Base-by-base conservation (phyloP, 306 rosid species). In the apple (Malus domestica) region DNA sequence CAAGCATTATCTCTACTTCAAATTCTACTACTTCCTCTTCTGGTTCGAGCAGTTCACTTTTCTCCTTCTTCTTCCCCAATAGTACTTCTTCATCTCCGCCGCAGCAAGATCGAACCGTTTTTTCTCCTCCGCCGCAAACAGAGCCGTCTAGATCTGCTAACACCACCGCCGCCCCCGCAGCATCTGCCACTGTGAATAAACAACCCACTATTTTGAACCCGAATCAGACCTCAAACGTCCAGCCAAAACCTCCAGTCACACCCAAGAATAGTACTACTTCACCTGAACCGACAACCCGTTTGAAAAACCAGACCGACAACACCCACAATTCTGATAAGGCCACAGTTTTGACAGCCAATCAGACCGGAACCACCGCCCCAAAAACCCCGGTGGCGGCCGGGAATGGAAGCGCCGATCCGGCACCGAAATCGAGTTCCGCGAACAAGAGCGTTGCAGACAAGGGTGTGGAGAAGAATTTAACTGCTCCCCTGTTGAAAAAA, bases 121-220 rank as follows among this genome's bases (percentile, higher is more conserved):
- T 74, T 52, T 46, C 80, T 69, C 27, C 82, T 1, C 45, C 65
- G 38, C 40, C 68, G 32, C 82, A 60, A 3, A 38, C 44, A n/a
- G 80, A 83, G 67, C 70, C 72, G 1, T 71, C 86, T 84, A 85
- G 96, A 90, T 91, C 97, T 82, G 72, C n/a, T 60, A 83, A 84
- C 78, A 73, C 49, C 60, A 49, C 62, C 29, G 62, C 62, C 12
- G 29, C 62, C 62, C 68, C 95, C 72, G 77, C 75, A 14, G 23
- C 68, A 23, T 62, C 89, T 75, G 58, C 64, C 8, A 10, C 55
- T 25, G 19, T 80, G 44, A 45, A n/a, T 51, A 69, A 55, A 51
- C 75, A 78, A 55, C 69, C 58, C 5, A 74, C 79, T 75, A 66
- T 32, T 19, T 29, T 55, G 70, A 85, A 76, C 59, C 38, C 67